A percentile compares a stretch with the other conserved stretches of the same genome.
These are phyloP conservation scores for Aspergillus hancockii DNA, from an alignment of 495 filamentous ascomycete species.

Conservation along the genomic window DNA sequence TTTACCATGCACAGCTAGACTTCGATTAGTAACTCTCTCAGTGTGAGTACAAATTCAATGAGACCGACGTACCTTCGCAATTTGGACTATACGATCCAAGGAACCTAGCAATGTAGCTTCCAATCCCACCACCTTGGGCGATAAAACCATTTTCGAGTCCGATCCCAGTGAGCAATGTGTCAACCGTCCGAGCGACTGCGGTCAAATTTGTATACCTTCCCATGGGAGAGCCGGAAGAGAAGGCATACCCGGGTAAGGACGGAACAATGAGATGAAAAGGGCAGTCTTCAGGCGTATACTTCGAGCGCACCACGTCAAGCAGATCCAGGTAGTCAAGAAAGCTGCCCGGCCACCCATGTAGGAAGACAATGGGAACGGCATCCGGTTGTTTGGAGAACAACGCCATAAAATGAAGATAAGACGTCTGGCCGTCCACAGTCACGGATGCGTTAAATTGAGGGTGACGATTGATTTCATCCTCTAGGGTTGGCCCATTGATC, in stretches of 20 bases:
- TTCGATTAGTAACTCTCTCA: not conserved
- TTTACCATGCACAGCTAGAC: not conserved
- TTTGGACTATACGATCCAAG: not conserved
- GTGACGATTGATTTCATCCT: not conserved
- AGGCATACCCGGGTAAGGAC: not conserved
- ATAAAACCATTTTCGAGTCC: not conserved
- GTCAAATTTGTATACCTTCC: not conserved
- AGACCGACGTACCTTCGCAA: not conserved
- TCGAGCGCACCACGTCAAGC: not conserved
- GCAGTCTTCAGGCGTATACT: not conserved
- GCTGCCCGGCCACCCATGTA: slow-evolving; percentile 5
- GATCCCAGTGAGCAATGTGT: not conserved
- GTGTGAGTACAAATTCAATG: not conserved
- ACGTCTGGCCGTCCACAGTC: not conserved
- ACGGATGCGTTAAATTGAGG: not conserved
- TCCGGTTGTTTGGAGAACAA: not conserved
- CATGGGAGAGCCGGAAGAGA: not conserved
- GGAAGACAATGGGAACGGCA: slow-evolving; percentile 4
- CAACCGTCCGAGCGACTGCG: not conserved
- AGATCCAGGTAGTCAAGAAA: not conserved
- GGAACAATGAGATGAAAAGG: not conserved
- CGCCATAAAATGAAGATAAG: not conserved
- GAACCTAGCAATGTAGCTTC: not conserved
- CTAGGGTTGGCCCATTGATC: not conserved
- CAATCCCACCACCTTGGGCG: not conserved